Conservation (phyloP, 2,329 filamentous ascomycete genomes). For the Diaporthe ilicicola region DNA sequence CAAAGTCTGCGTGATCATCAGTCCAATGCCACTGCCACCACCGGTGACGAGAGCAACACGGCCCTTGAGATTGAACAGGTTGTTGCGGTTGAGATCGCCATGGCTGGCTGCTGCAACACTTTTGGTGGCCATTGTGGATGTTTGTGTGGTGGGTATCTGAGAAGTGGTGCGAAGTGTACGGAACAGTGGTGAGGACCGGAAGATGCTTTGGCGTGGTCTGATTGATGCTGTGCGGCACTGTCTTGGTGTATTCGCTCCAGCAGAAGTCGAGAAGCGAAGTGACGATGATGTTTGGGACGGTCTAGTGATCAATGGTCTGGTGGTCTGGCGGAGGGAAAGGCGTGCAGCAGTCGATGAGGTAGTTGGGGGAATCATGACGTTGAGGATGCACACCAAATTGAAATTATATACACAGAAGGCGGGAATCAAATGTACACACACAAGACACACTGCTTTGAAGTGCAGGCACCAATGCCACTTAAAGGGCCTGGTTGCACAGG, state of each 20-base stretch:
- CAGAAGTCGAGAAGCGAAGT: neutral
- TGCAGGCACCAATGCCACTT: neutral
- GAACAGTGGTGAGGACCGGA: neutral
- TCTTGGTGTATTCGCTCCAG: neutral
- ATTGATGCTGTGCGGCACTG: neutral
- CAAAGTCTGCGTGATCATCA: conserved; percentile 43
- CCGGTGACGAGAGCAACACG: conserved; percentile 54
- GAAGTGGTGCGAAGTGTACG: neutral
- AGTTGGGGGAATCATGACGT: conserved; percentile 25
- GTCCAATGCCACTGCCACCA: conserved; percentile 44
- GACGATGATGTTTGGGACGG: neutral
- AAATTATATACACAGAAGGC: neutral
- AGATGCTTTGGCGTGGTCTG: neutral
- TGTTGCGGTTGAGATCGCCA: conserved; percentile 48
- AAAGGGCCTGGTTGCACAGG: neutral
- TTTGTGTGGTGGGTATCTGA: neutral
- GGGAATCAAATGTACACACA: no score
- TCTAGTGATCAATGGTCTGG: neutral
- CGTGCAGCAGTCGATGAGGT: conserved; percentile 13
- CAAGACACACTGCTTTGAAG: neutral
- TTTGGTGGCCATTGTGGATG: conserved; percentile 40
- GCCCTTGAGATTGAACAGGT: conserved; percentile 57
- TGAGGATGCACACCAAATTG: neutral
- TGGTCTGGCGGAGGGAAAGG: neutral
- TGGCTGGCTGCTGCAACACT: conserved; percentile 41